A percentile compares a stretch with the other conserved stretches of the same genome.
Evolutionary conservation across 495 filamentous ascomycete genomes (phyloP).

Genomic region (Pyronema omphalodes): DNA sequence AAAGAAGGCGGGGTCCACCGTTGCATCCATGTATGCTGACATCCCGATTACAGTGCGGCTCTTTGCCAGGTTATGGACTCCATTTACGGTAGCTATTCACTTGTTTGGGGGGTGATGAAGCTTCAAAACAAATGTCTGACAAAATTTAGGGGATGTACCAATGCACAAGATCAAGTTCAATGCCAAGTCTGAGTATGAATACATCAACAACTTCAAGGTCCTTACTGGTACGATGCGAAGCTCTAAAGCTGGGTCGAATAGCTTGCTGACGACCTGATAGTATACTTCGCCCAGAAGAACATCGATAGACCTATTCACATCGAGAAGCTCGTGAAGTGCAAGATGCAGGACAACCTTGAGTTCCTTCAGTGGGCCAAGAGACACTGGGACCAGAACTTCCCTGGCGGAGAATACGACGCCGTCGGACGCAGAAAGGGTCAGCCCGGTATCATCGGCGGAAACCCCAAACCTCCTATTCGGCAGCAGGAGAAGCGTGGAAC

Average conservation of each 20-base stretch:
- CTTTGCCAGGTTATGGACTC: slow-evolving; percentile 95
- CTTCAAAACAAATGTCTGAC: slow-evolving; percentile 8
- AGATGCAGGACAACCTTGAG: slow-evolving; percentile 99
- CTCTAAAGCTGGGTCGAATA: too few species aligned
- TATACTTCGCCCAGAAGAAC: slow-evolving; percentile 56
- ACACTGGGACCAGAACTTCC: slow-evolving; percentile 97
- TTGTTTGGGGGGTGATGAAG: background rate
- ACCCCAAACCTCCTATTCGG: slow-evolving; percentile 29
- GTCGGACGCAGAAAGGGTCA: slow-evolving; percentile 64
- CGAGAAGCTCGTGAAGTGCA: slow-evolving; percentile 80
- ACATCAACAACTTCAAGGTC: slow-evolving; percentile 94
- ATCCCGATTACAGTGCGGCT: slow-evolving; percentile 47
- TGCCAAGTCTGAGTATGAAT: slow-evolving; percentile 89
- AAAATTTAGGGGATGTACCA: slow-evolving; percentile 55
- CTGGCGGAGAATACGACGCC: slow-evolving; percentile 90
- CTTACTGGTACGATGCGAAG: slow-evolving; percentile 49
- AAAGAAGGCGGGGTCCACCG: background rate
- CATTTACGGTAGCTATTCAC: slow-evolving; percentile 52
- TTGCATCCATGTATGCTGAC: background rate
- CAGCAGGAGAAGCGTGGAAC: slow-evolving; percentile 42
- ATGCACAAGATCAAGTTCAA: slow-evolving; percentile 98
- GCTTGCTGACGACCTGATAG: background rate
- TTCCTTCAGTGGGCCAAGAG: slow-evolving; percentile 93
- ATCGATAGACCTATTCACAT: slow-evolving; percentile 80
- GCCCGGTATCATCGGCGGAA: slow-evolving; percentile 36